Base-by-base conservation (phyloP, 176 grass and related monocot species). In the Pontederia crassipes region DNA sequence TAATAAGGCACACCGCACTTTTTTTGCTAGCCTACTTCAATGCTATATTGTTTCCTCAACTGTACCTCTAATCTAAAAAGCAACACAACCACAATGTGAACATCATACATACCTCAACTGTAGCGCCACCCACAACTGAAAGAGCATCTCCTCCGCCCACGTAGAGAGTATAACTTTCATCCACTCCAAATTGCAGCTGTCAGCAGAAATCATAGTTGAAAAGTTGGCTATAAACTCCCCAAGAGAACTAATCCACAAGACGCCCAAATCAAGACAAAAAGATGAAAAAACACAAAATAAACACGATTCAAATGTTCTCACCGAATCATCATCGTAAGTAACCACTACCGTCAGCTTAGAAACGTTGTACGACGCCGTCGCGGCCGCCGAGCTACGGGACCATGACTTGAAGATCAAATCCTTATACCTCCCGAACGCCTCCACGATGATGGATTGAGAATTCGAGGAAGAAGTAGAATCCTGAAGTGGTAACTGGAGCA, bases 81-180 rank as follows among this genome's bases (percentile, higher is more conserved):
- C 4, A 45, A 63, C 16, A 28, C 11, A 11, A 9, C 48, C 20
- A 24, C 20, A 24, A 27, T 49, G 26, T 13, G 20, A 20, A 9
- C 11, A 45, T 54, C 1, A 70, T 64, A 12, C 24, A 20, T 58
- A 91, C 87, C 83, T 91, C 93, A 71, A 91, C 83, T 45, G 61
- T 83, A 72, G 81, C 87, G 85, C 87, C 93, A 11, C 58, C 72
- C 9, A 97, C 79, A n/a, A 97, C 85, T 9, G 93, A 81, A 63
- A 75, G 56, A 18, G 76, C 80, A 1, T 53, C 72, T 46, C 64
- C 55, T 8, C 64, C 72, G 5, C 57, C 79, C 49, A 85, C 65
- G 40, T 78, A 88, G 69, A 88, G 80, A 8, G 55, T 58, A 68
- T 97, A 97, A 73, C 93, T 91, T 87, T 97, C 93, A 49, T 97